These are phyloP conservation scores for Penicillium samsonianum DNA, from an alignment of 495 filamentous ascomycete genomes.

Conservation along the genomic window DNA sequence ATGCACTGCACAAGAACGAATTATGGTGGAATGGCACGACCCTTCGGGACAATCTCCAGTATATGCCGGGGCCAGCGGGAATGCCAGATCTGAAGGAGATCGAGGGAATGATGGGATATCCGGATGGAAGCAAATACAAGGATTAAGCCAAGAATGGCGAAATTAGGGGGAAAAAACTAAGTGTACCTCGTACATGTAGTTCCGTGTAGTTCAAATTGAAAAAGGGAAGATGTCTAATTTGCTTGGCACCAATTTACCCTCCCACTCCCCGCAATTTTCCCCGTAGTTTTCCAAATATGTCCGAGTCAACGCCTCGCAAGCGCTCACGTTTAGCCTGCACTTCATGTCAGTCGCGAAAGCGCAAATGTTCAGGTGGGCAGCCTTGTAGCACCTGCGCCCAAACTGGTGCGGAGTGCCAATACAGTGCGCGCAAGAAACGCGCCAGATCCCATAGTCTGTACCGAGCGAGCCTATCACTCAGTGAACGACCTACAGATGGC, in stretches of 20 bases:
- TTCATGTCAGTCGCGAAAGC: conserved; percentile 54
- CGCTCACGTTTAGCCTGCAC: conserved; percentile 52
- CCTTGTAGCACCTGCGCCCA: conserved; percentile 55
- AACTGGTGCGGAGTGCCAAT: conserved; percentile 51
- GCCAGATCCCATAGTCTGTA: conserved; percentile 19
- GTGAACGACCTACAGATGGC: conserved; percentile 23
- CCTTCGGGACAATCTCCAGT: conserved; percentile 31
- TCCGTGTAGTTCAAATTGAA: neutral
- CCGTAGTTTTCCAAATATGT: conserved; percentile 27
- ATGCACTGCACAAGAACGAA: conserved; percentile 38
- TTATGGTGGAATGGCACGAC: conserved; percentile 41
- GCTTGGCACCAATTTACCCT: conserved; percentile 16
- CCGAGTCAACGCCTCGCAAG: conserved; percentile 39
- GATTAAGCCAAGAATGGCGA: neutral
- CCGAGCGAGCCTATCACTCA: conserved; percentile 12
- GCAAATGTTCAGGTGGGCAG: conserved; percentile 54
- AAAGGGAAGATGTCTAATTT: conserved; percentile 6
- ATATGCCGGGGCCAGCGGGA: conserved; percentile 40
- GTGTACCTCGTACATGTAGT: neutral
- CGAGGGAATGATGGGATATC: conserved; percentile 33
- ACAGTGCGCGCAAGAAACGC: conserved; percentile 42
- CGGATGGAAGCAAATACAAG: conserved; percentile 34
- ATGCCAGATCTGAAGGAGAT: conserved; percentile 39
- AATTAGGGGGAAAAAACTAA: neutral
- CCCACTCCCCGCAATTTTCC: conserved; percentile 8